phyloP scores from a whole-genome alignment of 768 basidiomycete genomes.

The Galerina sulciceps region DNA sequence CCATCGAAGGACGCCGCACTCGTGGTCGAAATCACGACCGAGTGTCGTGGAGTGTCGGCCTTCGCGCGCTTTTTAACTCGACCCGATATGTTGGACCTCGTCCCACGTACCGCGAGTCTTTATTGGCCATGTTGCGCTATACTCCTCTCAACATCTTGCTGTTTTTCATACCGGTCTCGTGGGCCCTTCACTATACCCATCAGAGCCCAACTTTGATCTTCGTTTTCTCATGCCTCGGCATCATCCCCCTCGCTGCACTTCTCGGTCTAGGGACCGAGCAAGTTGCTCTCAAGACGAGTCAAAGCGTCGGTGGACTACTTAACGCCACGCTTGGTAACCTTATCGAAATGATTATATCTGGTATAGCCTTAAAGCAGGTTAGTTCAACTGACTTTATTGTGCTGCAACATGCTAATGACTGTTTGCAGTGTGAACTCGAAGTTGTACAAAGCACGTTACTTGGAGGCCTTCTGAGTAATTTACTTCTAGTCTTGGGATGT shows the following conservation, averaged over 20 bases:
- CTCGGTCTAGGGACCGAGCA: conserved; percentile 59
- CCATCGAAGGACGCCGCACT: neutral
- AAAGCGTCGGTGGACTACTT: conserved; percentile 55
- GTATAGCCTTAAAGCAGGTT: conserved; percentile 42
- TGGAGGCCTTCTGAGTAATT: conserved; percentile 60
- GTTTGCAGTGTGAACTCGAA: conserved; percentile 50
- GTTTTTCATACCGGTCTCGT: conserved; percentile 53
- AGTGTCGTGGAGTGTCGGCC: conserved; percentile 17
- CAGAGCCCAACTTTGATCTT: conserved; percentile 51
- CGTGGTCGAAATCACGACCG: neutral
- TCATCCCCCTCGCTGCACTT: conserved; percentile 55
- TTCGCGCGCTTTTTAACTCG: conserved; percentile 37
- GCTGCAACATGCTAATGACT: neutral
- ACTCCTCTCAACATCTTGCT: conserved; percentile 47
- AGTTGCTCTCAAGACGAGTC: conserved; percentile 49
- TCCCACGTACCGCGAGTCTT: conserved; percentile 38
- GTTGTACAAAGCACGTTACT: conserved; percentile 57
- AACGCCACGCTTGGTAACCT: conserved; percentile 59
- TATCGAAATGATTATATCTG: conserved; percentile 56
- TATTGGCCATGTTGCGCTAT: conserved; percentile 35
- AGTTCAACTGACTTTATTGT: conserved; percentile 7
- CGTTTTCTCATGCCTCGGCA: conserved; percentile 49
- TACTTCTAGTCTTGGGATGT: conserved; percentile 89
- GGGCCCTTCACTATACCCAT: conserved; percentile 51
- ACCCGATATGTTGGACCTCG: conserved; percentile 33